A percentile compares a stretch with the other conserved stretches of the same genome.
phyloP scores from a whole-genome alignment of 768 basidiomycete genomes.

The Termitomyces sp. region DNA sequence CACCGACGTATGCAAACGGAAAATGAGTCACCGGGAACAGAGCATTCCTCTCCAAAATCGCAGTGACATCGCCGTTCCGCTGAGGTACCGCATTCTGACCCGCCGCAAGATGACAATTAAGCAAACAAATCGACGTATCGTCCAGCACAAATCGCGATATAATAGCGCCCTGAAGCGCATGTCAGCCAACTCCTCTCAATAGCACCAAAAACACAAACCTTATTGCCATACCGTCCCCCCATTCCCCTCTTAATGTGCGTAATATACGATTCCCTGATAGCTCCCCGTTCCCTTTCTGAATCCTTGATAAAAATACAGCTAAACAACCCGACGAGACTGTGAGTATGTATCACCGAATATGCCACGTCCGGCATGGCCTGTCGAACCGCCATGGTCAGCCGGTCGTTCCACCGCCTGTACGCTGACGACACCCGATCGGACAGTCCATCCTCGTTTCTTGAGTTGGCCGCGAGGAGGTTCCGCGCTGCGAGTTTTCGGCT shows the following conservation, averaged over 20 bases:
- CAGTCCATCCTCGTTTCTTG: conserved; percentile 46
- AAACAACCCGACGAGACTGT: conserved; percentile 89
- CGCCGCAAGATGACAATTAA: conserved; percentile 97
- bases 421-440: conserved; percentile 83
- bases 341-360: conserved; percentile 77
- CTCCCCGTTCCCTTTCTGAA: conserved; percentile 39
- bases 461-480: conserved; percentile 75
- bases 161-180: conserved; percentile 67
- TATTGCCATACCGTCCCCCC: conserved; percentile 92
- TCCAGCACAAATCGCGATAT: conserved; percentile 86
- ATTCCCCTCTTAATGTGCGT: conserved; percentile 89
- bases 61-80: conserved; percentile 83
- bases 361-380: conserved; percentile 65
- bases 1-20: conserved; percentile 70
- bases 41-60: conserved; percentile 77
- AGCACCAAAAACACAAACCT: conserved; percentile 44
- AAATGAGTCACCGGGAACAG: conserved; percentile 58
- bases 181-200: background rate
- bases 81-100: conserved; percentile 80
- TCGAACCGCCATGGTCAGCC: conserved; percentile 65
- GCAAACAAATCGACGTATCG: conserved; percentile 89
- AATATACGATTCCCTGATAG: conserved; percentile 64
- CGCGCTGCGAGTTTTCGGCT: conserved; percentile 90
- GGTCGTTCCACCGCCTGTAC: conserved; percentile 88
- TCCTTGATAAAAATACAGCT: conserved; percentile 72